Percentiles rank a stretch among this genome's conserved stretches.
These are phyloP conservation scores for Ascochyta koolunga DNA, from an alignment of 2,329 filamentous ascomycete genomes.

Conservation along the genomic window DNA sequence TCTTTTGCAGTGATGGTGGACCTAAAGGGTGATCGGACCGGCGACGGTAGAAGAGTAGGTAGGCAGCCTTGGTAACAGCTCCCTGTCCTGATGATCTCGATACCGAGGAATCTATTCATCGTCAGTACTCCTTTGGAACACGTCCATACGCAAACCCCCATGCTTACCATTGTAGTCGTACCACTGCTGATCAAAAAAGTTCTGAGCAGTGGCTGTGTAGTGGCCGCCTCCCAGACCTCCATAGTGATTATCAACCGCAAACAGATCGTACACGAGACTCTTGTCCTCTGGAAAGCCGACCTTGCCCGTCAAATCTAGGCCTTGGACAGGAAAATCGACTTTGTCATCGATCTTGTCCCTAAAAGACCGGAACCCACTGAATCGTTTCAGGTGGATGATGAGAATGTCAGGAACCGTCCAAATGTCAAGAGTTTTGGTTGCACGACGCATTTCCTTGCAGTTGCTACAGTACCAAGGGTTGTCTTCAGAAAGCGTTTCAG, in stretches of 20 bases:
- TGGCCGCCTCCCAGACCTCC: constrained; percentile 93
- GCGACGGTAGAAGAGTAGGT: constrained; percentile 94
- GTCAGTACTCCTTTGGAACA: constrained; percentile 49
- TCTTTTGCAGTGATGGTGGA: constrained; percentile 73
- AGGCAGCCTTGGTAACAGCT: constrained; percentile 78
- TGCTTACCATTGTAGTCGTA: constrained; percentile 90
- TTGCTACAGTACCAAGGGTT: constrained; percentile 98
- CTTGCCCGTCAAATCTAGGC: constrained; percentile 79
- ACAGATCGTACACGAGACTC: constrained; percentile 85
- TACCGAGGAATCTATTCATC: constrained; percentile 72
- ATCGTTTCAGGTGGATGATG: constrained; percentile 93
- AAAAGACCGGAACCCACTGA: constrained; percentile 81
- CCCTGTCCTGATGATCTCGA: constrained; percentile 62
- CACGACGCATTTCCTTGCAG: constrained; percentile 91
- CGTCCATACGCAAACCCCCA: not conserved
- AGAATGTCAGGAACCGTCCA: constrained; percentile 97
- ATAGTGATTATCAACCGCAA: constrained; percentile 95
- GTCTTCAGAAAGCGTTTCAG: constrained; percentile 90
- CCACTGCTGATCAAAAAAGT: constrained; percentile 88
- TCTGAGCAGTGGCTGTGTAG: constrained; percentile 93
- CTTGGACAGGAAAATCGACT: constrained; percentile 90
- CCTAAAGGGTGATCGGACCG: constrained; percentile 79
- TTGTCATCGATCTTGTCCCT: constrained; percentile 90
- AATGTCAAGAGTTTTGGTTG: constrained; percentile 94
- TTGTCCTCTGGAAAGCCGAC: constrained; percentile 84